These are phyloP conservation scores for Sicyos baderoa DNA, from an alignment of 306 rosid genomes.

Conservation along the genomic window DNA sequence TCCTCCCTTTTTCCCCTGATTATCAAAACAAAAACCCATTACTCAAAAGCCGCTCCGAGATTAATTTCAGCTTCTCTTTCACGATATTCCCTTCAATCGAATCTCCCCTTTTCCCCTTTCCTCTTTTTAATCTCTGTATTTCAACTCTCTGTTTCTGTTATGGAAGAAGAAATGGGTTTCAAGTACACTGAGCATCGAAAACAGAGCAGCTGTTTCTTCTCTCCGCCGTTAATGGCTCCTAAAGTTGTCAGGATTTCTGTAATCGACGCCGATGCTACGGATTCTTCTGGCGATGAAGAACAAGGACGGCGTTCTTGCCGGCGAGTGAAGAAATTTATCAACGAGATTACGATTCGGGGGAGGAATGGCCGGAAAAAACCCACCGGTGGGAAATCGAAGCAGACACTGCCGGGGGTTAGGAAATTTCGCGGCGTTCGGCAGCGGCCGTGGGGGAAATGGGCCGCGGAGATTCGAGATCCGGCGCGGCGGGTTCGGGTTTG, in stretches of 20 bases:
- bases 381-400: neutral
- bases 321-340: constrained; percentile 44
- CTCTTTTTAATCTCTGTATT: neutral
- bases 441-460: constrained; percentile 99
- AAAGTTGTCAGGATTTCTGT: constrained; percentile 48
- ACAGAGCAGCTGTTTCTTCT: constrained; percentile 33
- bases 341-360: constrained; percentile 51
- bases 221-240: constrained; percentile 25
- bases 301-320: constrained; percentile 14
- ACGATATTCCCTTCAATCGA: constrained; percentile 27
- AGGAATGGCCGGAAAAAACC: constrained; percentile 22
- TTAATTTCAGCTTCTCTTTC: constrained; percentile 24
- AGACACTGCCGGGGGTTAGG: constrained; percentile 26
- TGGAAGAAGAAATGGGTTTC: constrained; percentile 12
- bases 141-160: constrained; percentile 3
- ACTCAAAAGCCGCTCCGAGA: neutral
- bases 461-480: constrained; percentile 94
- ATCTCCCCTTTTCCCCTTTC: constrained; percentile 20
- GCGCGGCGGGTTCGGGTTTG: constrained; percentile 72
- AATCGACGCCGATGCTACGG: constrained; percentile 70
- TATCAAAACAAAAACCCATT: neutral
- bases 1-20: constrained; percentile 1
- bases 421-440: constrained; percentile 88
- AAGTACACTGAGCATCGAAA: constrained; percentile 44
- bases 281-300: constrained; percentile 81